These are phyloP conservation scores for Fragaria vesca DNA, from an alignment of 306 rosid genomes.

Conservation along the genomic window DNA sequence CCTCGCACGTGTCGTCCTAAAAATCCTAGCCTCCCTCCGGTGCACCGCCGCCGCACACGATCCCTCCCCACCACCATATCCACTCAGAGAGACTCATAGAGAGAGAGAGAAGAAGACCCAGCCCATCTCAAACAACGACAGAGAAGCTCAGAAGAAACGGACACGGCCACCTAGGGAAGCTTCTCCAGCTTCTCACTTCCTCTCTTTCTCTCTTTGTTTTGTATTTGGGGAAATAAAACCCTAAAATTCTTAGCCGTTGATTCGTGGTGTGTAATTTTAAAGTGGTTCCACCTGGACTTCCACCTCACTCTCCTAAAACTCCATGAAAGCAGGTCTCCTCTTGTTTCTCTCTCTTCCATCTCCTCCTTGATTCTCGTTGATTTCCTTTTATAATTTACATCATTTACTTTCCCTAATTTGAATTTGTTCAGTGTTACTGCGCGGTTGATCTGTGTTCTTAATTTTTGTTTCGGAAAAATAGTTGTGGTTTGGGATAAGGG, in stretches of 20 bases:
- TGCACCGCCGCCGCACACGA: slow-evolving; percentile 43
- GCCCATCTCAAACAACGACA: slow-evolving; percentile 9
- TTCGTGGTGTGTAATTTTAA: slow-evolving; percentile 16
- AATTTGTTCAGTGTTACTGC: no score
- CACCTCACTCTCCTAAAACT: slow-evolving; percentile 56
- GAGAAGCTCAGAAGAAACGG: background rate
- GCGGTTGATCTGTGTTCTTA: background rate
- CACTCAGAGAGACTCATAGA: background rate
- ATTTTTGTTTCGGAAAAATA: background rate
- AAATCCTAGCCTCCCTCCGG: slow-evolving; percentile 34
- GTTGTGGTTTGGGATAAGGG: background rate
- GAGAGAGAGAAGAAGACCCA: no score
- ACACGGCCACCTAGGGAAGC: background rate
- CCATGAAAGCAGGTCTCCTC: slow-evolving; percentile 55
- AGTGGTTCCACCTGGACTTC: slow-evolving; percentile 69
- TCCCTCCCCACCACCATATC: slow-evolving; percentile 21
- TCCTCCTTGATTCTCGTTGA: background rate
- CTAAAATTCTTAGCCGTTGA: slow-evolving; percentile 35
- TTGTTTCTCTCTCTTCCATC: slow-evolving; percentile 33
- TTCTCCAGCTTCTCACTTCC: no score
- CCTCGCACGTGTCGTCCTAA: slow-evolving; percentile 51
- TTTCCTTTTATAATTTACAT: slow-evolving; percentile 5
- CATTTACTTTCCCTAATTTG: background rate
- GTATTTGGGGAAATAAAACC: background rate
- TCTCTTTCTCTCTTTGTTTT: background rate